A percentile compares a stretch with the other conserved stretches of the same genome.
These are phyloP conservation scores for Kwoniella newhampshirensis DNA, from an alignment of 768 basidiomycete species.

Conservation along the genomic window DNA sequence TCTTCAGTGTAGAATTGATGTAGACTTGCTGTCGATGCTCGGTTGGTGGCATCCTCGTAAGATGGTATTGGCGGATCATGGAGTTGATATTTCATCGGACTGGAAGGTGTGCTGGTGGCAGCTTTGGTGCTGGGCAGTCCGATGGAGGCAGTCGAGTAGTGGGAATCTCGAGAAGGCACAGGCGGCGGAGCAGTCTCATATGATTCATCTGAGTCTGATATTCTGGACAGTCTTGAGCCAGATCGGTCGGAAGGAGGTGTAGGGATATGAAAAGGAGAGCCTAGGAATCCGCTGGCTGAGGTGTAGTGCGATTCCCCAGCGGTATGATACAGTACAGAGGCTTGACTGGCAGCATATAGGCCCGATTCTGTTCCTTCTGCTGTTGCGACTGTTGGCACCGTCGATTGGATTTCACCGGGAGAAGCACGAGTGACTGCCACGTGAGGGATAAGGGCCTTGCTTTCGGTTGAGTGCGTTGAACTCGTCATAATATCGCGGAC, in stretches of 20 bases:
- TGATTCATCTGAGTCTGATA: conserved; percentile 13
- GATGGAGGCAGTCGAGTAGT: conserved; percentile 27
- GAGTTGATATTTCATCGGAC: conserved; percentile 28
- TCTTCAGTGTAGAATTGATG: no score
- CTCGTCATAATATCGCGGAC: no score
- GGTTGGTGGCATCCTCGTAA: not conserved
- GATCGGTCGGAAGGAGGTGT: conserved; percentile 12
- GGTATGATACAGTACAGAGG: no score
- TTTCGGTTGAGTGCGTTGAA: no score
- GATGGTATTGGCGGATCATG: conserved; percentile 32
- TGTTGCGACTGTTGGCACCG: not conserved
- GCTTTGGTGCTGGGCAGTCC: conserved; percentile 5
- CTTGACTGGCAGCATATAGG: no score
- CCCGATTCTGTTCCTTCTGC: not conserved
- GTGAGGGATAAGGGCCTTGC: conserved; percentile 10
- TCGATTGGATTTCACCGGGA: conserved; percentile 1
- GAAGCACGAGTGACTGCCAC: conserved; percentile 24
- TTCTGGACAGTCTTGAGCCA: conserved; percentile 12
- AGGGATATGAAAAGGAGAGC: conserved; percentile 31
- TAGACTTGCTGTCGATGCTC: not conserved
- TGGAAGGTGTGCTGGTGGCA: not conserved
- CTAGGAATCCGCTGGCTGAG: no score
- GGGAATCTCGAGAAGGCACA: conserved; percentile 34
- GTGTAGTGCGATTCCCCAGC: no score
- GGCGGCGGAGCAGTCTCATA: conserved; percentile 44